Base-by-base conservation (phyloP, 1,284 basidiomycete species). In the Abortiporus biennis region DNA sequence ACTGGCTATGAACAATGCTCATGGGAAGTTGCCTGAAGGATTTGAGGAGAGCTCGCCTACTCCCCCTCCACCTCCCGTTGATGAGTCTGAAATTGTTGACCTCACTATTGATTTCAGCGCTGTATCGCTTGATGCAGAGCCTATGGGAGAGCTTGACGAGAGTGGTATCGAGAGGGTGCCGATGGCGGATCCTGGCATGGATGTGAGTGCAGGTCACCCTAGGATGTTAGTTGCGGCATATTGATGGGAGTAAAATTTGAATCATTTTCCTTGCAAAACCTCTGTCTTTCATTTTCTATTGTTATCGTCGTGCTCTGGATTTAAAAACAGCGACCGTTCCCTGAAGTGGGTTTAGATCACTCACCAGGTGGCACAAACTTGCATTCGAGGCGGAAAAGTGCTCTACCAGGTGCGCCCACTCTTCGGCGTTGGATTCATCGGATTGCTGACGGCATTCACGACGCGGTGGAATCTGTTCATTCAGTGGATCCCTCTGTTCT, bases 31-130 rank as follows among this genome's bases (percentile, higher is more conserved):
- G 48, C 87, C 77, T 12, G 68, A 67, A 49, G 83, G 71, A 36
- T 91, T 77, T 65, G 72, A 63, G 42, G 78, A 80, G 43, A 67
- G 79, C 44, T 76, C 78, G 44, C 78, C 88, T 30, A 66, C 75
- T 22, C 83, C 80, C 15, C 85, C 86, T 3, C 85, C 89, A 24
- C 85, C 86, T n/a, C 77, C 80, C 22, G 68, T 81, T 12, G 87
- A 92, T 50, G 92, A 94, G 55, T 71, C 78, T 37, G 89, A 92
- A 54, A 83, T 93, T 54, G 64, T 88, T 55, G 89, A 93, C 57
- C 67, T 93, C 43, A 85, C 89, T 6, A 83, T 94, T 63, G 92
- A 94, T 59, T 68, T 94, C 53, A 89, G 81, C 52, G 85, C 86
- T 5, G 84, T 85, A 42, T 86, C 86, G 4, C 85, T 93, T 48